Conservation (phyloP, 192 early-diverging fungal species). For the Coemansia sp. region DNA sequence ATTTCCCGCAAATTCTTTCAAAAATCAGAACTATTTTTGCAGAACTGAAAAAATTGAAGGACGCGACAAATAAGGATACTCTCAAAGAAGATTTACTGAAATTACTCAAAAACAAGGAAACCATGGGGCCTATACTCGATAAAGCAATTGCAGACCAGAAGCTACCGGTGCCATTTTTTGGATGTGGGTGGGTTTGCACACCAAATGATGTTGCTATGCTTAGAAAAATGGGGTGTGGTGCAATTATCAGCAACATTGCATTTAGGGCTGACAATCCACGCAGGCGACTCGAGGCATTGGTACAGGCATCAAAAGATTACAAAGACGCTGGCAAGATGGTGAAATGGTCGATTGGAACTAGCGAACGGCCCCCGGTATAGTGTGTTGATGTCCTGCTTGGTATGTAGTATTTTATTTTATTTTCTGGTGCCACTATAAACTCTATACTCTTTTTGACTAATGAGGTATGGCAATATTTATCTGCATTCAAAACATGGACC, state of each 20-base stretch:
- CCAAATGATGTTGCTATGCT: conserved; percentile 3
- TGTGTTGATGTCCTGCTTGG: neutral
- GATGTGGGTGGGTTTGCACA: neutral
- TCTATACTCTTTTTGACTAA: no score
- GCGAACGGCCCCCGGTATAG: neutral
- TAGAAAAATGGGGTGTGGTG: neutral
- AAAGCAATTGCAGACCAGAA: neutral
- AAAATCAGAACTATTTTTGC: neutral
- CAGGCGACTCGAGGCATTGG: neutral
- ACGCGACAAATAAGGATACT: neutral
- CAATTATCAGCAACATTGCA: neutral
- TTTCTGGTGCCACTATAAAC: no score
- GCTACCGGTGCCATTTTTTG: conserved; percentile 1
- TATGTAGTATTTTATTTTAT: no score
- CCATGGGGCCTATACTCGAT: neutral
- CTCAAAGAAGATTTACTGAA: neutral
- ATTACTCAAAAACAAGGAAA: neutral
- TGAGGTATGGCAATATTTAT: no score
- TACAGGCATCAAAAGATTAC: neutral
- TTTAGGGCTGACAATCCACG: neutral
- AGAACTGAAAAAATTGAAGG: neutral
- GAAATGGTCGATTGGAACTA: neutral
- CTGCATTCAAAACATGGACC: no score
- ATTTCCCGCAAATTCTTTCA: neutral
- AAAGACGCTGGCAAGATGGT: neutral